These are phyloP conservation scores for Chernovozyma sophiae-reginae DNA, from an alignment of 1,139 yeast genomes.

Conservation along the genomic window DNA sequence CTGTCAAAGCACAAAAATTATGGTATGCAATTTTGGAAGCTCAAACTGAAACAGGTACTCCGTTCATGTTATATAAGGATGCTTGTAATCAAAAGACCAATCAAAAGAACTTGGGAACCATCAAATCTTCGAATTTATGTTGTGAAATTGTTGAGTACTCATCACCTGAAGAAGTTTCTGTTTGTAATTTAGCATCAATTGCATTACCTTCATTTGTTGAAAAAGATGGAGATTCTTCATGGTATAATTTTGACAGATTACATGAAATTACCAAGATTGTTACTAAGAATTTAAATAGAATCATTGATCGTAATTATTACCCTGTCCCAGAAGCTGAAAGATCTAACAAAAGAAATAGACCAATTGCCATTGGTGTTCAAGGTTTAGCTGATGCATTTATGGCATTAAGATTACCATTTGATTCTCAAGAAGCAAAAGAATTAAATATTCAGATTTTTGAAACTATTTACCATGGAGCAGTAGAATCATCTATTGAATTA, in stretches of 20 bases:
- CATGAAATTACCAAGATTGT: constrained; percentile 53
- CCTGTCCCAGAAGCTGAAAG: constrained; percentile 52
- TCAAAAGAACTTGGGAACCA: constrained; percentile 82
- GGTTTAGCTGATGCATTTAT: constrained; percentile 60
- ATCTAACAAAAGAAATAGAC: constrained; percentile 56
- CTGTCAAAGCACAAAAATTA: constrained; percentile 79
- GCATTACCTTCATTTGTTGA: constrained; percentile 73
- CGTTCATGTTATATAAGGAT: constrained; percentile 88
- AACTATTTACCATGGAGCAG: constrained; percentile 57
- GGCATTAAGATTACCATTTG: constrained; percentile 54
- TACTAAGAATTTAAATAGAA: constrained; percentile 51
- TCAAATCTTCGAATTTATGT: constrained; percentile 85
- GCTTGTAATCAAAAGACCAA: constrained; percentile 79
- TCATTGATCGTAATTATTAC: constrained; percentile 53
- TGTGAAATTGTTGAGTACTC: constrained; percentile 90
- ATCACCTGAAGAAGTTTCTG: constrained; percentile 84
- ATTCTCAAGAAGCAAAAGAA: constrained; percentile 52
- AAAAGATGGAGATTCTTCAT: constrained; percentile 30
- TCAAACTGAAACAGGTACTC: constrained; percentile 91
- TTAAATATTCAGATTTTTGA: constrained; percentile 57
- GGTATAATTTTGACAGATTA: constrained; percentile 53
- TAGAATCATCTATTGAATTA: constrained; percentile 53
- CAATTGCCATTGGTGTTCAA: constrained; percentile 62
- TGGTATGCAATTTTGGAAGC: constrained; percentile 87
- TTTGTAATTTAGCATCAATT: constrained; percentile 84